phyloP scores from a whole-genome alignment of 371 early-diverging fungal genomes.

The Umbelopsis sp. region DNA sequence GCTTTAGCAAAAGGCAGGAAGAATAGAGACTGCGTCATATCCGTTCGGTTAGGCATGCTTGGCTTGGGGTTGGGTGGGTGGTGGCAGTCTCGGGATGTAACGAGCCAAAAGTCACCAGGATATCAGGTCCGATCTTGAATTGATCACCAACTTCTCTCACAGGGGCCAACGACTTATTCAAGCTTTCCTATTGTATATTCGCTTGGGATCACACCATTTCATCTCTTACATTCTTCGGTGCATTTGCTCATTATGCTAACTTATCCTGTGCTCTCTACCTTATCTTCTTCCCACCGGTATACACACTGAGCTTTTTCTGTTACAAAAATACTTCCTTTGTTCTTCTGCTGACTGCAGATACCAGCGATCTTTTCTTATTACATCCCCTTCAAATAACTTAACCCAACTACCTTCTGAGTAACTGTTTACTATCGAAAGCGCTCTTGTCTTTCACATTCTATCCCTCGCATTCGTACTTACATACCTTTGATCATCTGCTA shows the following conservation, averaged over 20 bases:
- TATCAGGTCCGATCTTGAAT: conserved; percentile 20
- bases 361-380: not conserved
- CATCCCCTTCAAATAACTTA: not conserved
- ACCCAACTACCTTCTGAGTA: not conserved
- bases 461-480: too few relatives aligned
- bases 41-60: conserved; percentile 7
- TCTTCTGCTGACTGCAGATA: too few relatives aligned
- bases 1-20: not conserved
- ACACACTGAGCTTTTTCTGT: not conserved
- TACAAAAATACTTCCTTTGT: too few relatives aligned
- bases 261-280: not conserved
- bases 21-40: conserved; percentile 15
- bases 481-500: not conserved
- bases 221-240: conserved; percentile 17
- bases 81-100: conserved; percentile 18
- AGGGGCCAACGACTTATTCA: conserved; percentile 14
- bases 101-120: conserved; percentile 13
- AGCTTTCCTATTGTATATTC: conserved; percentile 9
- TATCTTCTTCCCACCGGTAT: not conserved
- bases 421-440: not conserved
- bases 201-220: conserved; percentile 3
- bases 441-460: too few relatives aligned
- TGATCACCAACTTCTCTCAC: conserved; percentile 18
- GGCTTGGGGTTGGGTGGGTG: not conserved
- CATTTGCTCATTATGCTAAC: conserved; percentile 11